Base-by-base conservation (phyloP, 1,284 basidiomycete species). In the Farysia itapuensis region DNA sequence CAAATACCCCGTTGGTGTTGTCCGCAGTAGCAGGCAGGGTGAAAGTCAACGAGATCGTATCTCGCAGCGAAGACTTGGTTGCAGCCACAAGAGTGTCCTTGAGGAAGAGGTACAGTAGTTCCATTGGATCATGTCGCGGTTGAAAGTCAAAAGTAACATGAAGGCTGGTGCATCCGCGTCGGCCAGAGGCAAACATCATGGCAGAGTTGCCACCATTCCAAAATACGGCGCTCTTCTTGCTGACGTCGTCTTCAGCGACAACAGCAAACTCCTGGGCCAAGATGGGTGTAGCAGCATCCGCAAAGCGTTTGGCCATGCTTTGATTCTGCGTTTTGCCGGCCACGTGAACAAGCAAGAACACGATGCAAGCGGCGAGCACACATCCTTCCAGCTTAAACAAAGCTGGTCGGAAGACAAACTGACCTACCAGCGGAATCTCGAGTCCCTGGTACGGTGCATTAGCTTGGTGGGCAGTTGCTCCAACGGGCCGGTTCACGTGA, bases 191-290 rank as follows among this genome's bases (percentile, higher is more conserved):
- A 33, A 70, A 76, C 42, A 75, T 57, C 19, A 70, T 35, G 5
- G 72, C 74, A 23, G 64, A 43, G 22, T 51, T 57, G 6, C 60
- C 69, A 11, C 72, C 74, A 40, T 76, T 75, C 74, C 74, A 76
- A 11, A 75, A 59, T 21, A 43, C 22, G 6, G 44, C 49, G 2
- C 43, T 32, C 20, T 53, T 47, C 8, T 43, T 24, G 20, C 42
- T 36, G 20, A 47, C 44, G 19, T 68, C 68, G 22, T 65, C 59
- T 16, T 66, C 33, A 14, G 57, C 63, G 15, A 68, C 57, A n/a
- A 36, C 50, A 9, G 63, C 58, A 40, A 70, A 70, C 36, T 70
- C 68, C 15, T 64, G 28, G n/a, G 56, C 36, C 23, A 72, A 47
- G 2, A 38, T 24, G 19, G 67, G 64, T 2, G 54, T 14, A 7